A percentile compares a stretch with the other conserved stretches of the same genome.
Evolutionary conservation across 495 filamentous ascomycete genomes (phyloP).

Genomic region (Pseudevernia furfuracea): DNA sequence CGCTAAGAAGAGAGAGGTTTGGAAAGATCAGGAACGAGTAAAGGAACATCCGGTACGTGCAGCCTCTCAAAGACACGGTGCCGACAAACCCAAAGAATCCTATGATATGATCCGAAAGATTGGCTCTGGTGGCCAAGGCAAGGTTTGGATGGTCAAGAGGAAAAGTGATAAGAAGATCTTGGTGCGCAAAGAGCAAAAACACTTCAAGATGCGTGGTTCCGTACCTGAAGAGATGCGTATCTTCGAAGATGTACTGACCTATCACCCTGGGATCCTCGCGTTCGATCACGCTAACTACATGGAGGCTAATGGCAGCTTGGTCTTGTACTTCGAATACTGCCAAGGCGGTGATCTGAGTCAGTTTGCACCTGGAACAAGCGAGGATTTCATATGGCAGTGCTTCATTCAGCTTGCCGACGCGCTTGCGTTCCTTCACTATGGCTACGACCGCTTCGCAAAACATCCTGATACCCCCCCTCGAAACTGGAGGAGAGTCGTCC

Average conservation of each 20-base stretch:
- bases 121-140: conserved; percentile 15
- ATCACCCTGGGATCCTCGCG: not conserved
- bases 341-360: conserved; percentile 6
- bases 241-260: not conserved
- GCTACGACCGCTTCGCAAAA: conserved; percentile 3
- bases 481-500: conserved; percentile 31
- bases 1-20: no score
- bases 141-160: conserved; percentile 4
- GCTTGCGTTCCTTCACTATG: conserved; percentile 27
- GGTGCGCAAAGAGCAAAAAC: conserved; percentile 10
- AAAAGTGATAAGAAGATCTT: not conserved
- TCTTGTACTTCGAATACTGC: conserved; percentile 12
- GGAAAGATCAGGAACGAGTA: no score
- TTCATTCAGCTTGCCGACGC: conserved; percentile 29
- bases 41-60: not conserved
- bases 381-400: conserved; percentile 30
- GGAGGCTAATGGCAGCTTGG: not conserved
- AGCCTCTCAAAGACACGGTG: not conserved
- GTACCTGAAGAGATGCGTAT: not conserved
- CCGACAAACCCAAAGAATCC: not conserved
- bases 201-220: not conserved
- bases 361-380: not conserved
- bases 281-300: not conserved
- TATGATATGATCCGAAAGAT: not conserved
- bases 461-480: no score